Evolutionary conservation across 305 asterid genomes (phyloP).

Genomic region (Solanum hybrid): DNA sequence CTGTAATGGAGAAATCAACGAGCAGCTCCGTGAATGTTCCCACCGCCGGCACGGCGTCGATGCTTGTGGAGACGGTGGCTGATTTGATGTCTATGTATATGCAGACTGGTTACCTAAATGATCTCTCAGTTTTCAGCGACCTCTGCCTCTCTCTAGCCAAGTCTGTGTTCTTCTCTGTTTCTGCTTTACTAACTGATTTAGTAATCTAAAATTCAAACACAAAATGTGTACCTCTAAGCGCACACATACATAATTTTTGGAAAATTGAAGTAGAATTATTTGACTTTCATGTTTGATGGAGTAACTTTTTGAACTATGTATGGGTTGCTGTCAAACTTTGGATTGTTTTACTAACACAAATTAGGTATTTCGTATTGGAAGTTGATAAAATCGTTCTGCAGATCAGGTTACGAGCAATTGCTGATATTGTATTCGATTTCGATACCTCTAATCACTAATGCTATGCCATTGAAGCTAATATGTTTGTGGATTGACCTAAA

Average conservation of each 20-base stretch:
- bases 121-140: neutral
- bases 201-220: neutral
- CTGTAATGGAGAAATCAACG: neutral
- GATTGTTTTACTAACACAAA: neutral
- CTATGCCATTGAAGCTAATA: neutral
- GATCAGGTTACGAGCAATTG: neutral
- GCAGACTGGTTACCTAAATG: neutral
- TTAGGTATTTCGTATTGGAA: neutral
- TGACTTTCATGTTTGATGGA: neutral
- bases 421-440: neutral
- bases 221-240: neutral
- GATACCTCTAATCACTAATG: neutral
- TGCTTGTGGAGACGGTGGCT: neutral
- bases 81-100: neutral
- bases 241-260: neutral
- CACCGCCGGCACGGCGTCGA: conserved; percentile 4
- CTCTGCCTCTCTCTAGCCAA: conserved; percentile 3
- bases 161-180: neutral
- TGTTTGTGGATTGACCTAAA: neutral
- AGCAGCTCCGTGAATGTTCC: neutral
- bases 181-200: neutral
- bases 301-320: neutral
- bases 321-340: neutral
- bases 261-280: neutral
- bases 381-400: neutral